Conservation (phyloP, 2,329 filamentous ascomycete genomes). For the Fusarium falciforme region DNA sequence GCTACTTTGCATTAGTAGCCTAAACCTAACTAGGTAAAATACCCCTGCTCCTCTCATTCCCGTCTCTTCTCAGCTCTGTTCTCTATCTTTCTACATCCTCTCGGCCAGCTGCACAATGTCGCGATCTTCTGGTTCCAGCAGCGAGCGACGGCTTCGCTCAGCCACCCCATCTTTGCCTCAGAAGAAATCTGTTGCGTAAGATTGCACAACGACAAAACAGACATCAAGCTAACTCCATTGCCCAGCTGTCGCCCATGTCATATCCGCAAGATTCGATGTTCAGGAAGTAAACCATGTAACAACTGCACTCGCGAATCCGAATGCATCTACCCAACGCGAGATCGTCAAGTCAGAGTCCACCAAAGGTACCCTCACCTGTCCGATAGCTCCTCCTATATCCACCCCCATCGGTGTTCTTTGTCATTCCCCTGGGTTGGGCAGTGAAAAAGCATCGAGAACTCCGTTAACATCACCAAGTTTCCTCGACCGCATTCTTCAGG, state of each 20-base stretch:
- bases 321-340: background rate
- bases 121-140: background rate
- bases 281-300: background rate
- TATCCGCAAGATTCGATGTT: background rate
- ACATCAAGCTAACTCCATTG: background rate
- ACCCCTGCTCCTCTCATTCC: background rate
- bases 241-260: background rate
- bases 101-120: background rate
- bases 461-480: background rate
- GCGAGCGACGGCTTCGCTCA: background rate
- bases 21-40: background rate
- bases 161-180: background rate
- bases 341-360: background rate
- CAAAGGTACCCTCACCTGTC: background rate
- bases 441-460: background rate
- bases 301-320: background rate
- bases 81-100: background rate
- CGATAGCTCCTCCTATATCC: background rate
- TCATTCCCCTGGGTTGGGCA: too few relatives aligned
- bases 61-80: background rate
- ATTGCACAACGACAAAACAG: background rate
- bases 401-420: background rate
- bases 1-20: background rate
- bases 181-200: background rate
- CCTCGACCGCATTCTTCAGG: constrained; percentile 13